Evolutionary conservation across 2,329 filamentous ascomycete genomes (phyloP), one percentile per base, ranked within the genome.

Genomic region (Claviceps spartinae): DNA sequence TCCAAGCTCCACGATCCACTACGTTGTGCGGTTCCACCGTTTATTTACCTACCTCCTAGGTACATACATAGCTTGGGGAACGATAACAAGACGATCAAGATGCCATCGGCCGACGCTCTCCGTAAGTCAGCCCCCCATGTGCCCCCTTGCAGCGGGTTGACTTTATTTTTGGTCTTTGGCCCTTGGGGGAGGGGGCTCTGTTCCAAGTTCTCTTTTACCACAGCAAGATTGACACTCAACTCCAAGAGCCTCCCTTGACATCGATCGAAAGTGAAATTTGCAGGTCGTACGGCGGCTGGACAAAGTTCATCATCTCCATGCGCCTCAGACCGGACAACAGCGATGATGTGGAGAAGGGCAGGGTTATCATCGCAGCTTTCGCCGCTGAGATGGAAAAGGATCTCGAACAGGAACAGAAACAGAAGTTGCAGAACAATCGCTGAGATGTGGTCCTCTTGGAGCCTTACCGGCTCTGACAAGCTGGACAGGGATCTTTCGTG

Each of bases 251-350:
- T n/a, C 41, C 24, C 13, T 24, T 52, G 47, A 49, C 11, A 22
- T 9, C 48, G 22, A 4, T 36, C 20, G 51, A 49, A 42, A 47
- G 51, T 14, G 20, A 46, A 5, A 46, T 52, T 14, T 24, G 51
- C 40, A 49, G 13, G 11, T 42, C 40, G 2, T 52, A 52, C 42
- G 51, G 51, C 18, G 47, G 51, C 11, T 52, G 51, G 51, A 52
- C 42, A 22, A 52, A 49, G 8, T 52, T 52, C 24, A 52, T 52
- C 42, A 2, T 2, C 2, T 45, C 47, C 36, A 26, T 46, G 34
- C 42, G 47, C 22, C 51, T 52, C 34, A 52, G 49, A 42, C 51
- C 51, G 11, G 38, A 22, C 34, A n/a, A 41, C 1, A 3, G 4
- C 16, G 51, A 43, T 5, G 47, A 52, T 20, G n/a, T 26, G 16